Conservation (phyloP, 768 basidiomycete species). For the Tephrocybe sp. region DNA sequence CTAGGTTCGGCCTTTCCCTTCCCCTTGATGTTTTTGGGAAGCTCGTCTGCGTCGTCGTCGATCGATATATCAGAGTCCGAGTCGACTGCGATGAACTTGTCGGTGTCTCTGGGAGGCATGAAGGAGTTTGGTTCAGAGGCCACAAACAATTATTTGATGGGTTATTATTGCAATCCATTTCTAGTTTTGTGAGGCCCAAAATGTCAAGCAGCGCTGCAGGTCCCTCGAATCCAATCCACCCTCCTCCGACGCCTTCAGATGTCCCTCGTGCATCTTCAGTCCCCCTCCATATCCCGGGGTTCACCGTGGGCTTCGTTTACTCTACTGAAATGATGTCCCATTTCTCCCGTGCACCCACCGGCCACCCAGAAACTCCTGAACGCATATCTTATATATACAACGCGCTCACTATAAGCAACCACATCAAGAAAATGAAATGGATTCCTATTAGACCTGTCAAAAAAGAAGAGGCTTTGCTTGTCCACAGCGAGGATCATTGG, state of each 20-base stretch:
- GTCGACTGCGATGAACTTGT: conserved; percentile 52
- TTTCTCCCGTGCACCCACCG: conserved; percentile 44
- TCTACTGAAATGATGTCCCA: conserved; percentile 86
- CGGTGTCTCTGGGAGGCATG: conserved; percentile 34
- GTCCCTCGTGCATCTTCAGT: conserved; percentile 42
- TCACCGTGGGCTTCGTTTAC: conserved; percentile 82
- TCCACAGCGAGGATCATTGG: conserved; percentile 92
- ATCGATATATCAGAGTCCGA: conserved; percentile 74
- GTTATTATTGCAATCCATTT: neutral
- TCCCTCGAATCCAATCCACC: conserved; percentile 6
- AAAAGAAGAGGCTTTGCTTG: conserved; percentile 78
- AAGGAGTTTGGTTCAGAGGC: conserved; percentile 7
- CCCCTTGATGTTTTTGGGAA: conserved; percentile 33
- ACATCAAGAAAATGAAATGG: conserved; percentile 71
- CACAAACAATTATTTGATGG: conserved; percentile 6
- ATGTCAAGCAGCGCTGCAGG: conserved; percentile 12
- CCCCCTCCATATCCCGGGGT: conserved; percentile 34
- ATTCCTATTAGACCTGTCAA: conserved; percentile 73
- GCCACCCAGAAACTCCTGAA: conserved; percentile 72
- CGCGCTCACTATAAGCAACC: conserved; percentile 54
- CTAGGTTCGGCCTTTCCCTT: conserved; percentile 42
- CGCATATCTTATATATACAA: conserved; percentile 79
- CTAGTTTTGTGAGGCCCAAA: neutral
- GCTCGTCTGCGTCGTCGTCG: conserved; percentile 46
- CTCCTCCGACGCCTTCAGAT: neutral